These are phyloP conservation scores for Pestalotiopsis sp. DNA, from an alignment of 2,329 filamentous ascomycete species.

Conservation along the genomic window DNA sequence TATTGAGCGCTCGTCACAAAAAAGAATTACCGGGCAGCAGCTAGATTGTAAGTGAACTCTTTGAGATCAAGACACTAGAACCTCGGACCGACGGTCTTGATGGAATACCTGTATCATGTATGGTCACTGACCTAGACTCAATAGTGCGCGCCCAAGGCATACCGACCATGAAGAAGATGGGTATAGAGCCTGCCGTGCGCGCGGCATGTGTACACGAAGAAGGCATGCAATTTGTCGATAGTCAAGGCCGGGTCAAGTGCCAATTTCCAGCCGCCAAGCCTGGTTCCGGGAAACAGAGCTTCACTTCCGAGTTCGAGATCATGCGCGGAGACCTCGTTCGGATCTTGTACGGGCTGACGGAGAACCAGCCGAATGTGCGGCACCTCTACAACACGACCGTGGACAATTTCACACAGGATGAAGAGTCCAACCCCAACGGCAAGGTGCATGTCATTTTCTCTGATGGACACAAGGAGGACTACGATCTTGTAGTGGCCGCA, in stretches of 20 bases:
- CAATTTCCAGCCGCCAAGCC: constrained; percentile 41
- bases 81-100: too few relatives aligned
- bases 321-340: constrained; percentile 58
- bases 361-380: constrained; percentile 27
- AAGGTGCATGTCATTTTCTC: constrained; percentile 42
- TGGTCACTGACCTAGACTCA: background rate
- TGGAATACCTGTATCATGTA: too few relatives aligned
- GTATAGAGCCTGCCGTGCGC: constrained; percentile 20
- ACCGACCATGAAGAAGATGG: constrained; percentile 27
- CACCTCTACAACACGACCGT: constrained; percentile 36
- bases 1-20: constrained; percentile 27
- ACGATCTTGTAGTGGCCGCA: constrained; percentile 57
- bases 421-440: constrained; percentile 20
- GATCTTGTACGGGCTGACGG: constrained; percentile 47
- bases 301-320: constrained; percentile 62
- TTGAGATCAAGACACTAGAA: too few relatives aligned
- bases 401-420: constrained; percentile 28
- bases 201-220: constrained; percentile 44
- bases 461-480: constrained; percentile 43
- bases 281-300: constrained; percentile 42
- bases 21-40: constrained; percentile 27
- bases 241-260: constrained; percentile 38
- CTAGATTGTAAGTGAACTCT: constrained; percentile 19
- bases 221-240: constrained; percentile 50
- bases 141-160: constrained; percentile 26